These are phyloP conservation scores for Actinomortierella ambigua DNA, from an alignment of 371 early-diverging fungal genomes.

Conservation along the genomic window DNA sequence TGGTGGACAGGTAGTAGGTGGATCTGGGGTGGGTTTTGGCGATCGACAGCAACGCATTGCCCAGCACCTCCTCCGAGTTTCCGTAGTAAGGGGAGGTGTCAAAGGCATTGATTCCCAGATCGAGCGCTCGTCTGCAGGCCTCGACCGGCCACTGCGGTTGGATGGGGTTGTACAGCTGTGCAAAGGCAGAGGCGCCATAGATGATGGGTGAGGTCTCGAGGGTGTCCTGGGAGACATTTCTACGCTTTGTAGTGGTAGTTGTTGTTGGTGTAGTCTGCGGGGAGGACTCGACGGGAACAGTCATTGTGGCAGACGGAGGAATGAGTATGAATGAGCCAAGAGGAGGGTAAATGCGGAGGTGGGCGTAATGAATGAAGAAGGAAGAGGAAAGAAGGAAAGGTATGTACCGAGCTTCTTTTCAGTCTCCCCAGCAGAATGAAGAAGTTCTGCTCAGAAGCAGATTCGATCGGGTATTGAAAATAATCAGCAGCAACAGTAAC, in stretches of 20 bases:
- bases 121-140: constrained; percentile 58
- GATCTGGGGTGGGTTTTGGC: constrained; percentile 62
- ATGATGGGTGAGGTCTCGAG: constrained; percentile 21
- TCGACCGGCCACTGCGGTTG: constrained; percentile 53
- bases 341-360: constrained; percentile 10
- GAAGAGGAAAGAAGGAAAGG: not conserved
- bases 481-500: not conserved
- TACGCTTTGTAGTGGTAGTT: not conserved
- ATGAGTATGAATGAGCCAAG: not conserved
- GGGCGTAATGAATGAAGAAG: constrained; percentile 2
- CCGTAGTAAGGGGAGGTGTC: constrained; percentile 86
- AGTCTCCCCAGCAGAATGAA: not conserved
- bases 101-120: constrained; percentile 70
- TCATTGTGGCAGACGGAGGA: not conserved
- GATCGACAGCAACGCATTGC: constrained; percentile 62
- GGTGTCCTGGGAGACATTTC: constrained; percentile 22
- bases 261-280: not conserved
- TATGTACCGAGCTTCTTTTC: not conserved
- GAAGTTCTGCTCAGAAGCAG: too few species aligned
- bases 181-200: constrained; percentile 60
- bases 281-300: not conserved
- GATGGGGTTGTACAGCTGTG: constrained; percentile 59
- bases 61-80: constrained; percentile 72
- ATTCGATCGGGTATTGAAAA: too few species aligned
- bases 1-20: constrained; percentile 73